Base-by-base conservation (phyloP, 306 rosid genomes). In the Ormosia emarginata region DNA sequence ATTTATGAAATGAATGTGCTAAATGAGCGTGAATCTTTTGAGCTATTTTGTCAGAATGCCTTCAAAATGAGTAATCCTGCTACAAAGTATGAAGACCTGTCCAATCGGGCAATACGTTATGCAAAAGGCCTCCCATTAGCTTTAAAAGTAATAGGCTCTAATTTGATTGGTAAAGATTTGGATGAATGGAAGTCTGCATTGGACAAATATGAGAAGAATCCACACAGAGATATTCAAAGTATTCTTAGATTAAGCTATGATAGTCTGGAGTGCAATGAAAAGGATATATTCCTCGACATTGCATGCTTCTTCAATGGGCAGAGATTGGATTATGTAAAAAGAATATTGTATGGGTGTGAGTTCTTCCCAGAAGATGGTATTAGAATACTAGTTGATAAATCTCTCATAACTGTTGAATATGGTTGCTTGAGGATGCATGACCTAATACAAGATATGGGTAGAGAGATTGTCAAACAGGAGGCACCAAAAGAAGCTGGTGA, bases 51-150 rank as follows among this genome's bases (percentile, higher is more conserved):
- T 61, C 44, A 3, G 7, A 59, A 63, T 2, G 71, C 70, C 61
- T 76, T 46, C 57, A n/a, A 36, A 7, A 62, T 3, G 18, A 46
- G 33, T 1, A 9, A 0, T 4, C 80, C 71, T 15, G 4, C 7
- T 12, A 1, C 30, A 32, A 8, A 29, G 7, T 76, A 44, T 62
- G 62, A 61, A 46, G 47, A 5, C 5, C 9, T 76, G 17, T 62
- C 44, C 17, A n/a, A 61, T 62, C 18, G 12, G 2, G 70, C 57
- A 43, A n/a, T 62, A 8, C 2, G 43, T 14, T 76, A 64, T 62
- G 70, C 62, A 47, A n/a, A 62, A 14, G 80, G 80, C 24, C 80
- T 76, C 4, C 80, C 80, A 61, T 46, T 76, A 24, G 71, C 61
- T 18, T 76, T 76, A 62, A 46, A 62, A 8, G 36, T 76, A 5